These are phyloP conservation scores for Trichoderma pleuroti DNA, from an alignment of 2,329 filamentous ascomycete genomes.

Conservation along the genomic window DNA sequence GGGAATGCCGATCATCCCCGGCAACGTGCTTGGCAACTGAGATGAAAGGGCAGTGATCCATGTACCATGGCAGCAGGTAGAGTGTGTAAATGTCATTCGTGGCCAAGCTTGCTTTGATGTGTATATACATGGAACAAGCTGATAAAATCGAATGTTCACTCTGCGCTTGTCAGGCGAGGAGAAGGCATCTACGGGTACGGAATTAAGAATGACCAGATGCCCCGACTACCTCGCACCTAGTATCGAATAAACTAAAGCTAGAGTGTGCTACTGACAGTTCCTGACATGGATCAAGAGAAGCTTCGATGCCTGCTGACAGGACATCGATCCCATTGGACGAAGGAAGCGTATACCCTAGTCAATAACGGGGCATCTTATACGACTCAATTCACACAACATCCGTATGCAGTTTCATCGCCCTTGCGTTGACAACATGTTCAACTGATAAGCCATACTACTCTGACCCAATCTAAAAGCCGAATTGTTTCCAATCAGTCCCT, in stretches of 20 bases:
- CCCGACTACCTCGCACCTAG: not conserved
- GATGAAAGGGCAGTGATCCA: not conserved
- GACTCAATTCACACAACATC: not conserved
- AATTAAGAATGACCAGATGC: not conserved
- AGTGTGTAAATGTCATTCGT: not conserved
- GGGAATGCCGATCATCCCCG: conserved; percentile 11
- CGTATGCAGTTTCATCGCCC: not conserved
- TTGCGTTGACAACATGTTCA: not conserved
- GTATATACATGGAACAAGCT: not conserved
- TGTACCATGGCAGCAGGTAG: not conserved
- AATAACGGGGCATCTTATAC: not conserved
- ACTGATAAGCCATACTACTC: not conserved
- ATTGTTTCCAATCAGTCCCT: not conserved
- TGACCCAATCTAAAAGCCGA: not conserved
- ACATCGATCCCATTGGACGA: not conserved
- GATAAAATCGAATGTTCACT: not conserved
- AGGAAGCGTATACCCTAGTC: not conserved
- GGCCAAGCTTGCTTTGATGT: not conserved
- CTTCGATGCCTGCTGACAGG: conserved; percentile 3
- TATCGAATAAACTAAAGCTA: not conserved
- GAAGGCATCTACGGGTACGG: not conserved
- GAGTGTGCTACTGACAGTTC: conserved; percentile 7
- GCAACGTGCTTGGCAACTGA: not conserved
- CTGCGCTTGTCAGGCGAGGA: not conserved
- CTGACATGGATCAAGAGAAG: conserved; percentile 14